Percentiles rank a stretch among this genome's conserved stretches.
These are phyloP conservation scores for Globisporangium orthogonon DNA, from an alignment of 352 stramenopile genomes.

Conservation along the genomic window DNA sequence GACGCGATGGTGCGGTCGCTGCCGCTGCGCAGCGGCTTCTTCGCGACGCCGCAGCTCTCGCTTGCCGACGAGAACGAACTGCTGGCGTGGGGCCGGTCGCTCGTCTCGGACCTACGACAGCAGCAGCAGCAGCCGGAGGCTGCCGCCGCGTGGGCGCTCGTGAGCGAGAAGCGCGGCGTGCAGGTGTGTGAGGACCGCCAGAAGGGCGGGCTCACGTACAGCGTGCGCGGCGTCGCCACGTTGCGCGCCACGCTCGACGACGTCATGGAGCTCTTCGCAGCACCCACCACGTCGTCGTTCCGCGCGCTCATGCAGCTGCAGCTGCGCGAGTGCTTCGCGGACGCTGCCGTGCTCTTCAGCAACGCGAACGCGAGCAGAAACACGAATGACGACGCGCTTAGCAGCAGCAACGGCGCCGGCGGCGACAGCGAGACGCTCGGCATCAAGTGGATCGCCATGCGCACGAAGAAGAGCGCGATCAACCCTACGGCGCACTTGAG, in stretches of 20 bases:
- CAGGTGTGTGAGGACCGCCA: slow-evolving; percentile 71
- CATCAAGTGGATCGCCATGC: slow-evolving; percentile 75
- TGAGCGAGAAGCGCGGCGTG: slow-evolving; percentile 68
- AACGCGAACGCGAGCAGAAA: slow-evolving; percentile 39
- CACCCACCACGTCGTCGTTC: slow-evolving; percentile 48
- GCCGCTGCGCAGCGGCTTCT: slow-evolving; percentile 73
- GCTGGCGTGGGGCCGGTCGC: slow-evolving; percentile 62
- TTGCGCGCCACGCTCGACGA: slow-evolving; percentile 61
- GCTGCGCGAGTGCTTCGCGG: slow-evolving; percentile 63
- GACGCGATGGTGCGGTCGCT: slow-evolving; percentile 75
- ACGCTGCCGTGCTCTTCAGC: slow-evolving; percentile 70
- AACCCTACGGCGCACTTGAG: slow-evolving; percentile 33
- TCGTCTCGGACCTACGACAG: slow-evolving; percentile 62
- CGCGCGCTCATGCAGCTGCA: slow-evolving; percentile 69
- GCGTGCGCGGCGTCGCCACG: slow-evolving; percentile 49
- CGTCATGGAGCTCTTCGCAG: slow-evolving; percentile 76
- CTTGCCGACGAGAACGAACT: slow-evolving; percentile 61
- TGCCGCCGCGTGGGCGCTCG: slow-evolving; percentile 73
- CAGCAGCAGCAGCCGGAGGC: slow-evolving; percentile 64
- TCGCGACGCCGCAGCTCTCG: slow-evolving; percentile 53
- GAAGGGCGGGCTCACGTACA: slow-evolving; percentile 78
- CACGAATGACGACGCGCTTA: neutral
- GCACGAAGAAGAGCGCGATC: slow-evolving; percentile 57
- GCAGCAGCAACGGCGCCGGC: slow-evolving; percentile 37
- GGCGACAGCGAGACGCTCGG: slow-evolving; percentile 70